A percentile compares a stretch with the other conserved stretches of the same genome.
Evolutionary conservation across 1,284 basidiomycete species (phyloP).

Genomic region (Microbotryum violaceum): DNA sequence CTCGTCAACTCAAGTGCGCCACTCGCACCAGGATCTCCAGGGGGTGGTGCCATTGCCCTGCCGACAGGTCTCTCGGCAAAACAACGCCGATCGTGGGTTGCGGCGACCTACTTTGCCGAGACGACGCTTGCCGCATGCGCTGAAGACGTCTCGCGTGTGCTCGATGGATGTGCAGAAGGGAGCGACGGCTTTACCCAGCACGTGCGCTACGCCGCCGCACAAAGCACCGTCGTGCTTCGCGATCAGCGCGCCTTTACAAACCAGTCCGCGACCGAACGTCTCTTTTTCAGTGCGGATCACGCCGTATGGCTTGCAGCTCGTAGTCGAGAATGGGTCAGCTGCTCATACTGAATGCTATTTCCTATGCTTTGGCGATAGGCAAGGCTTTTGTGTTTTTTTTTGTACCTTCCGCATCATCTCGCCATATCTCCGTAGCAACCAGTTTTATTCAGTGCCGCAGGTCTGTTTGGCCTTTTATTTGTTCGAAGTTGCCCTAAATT

Average conservation of each 20-base stretch:
- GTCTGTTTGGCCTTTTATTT: too few species aligned
- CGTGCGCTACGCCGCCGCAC: conserved; percentile 84
- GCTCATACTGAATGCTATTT: not conserved
- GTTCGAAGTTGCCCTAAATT: too few species aligned
- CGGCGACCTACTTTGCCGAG: conserved; percentile 7
- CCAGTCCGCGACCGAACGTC: conserved; percentile 71
- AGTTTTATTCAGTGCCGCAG: too few species aligned
- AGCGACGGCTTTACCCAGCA: conserved; percentile 72
- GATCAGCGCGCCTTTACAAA: conserved; percentile 89
- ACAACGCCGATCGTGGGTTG: too few species aligned
- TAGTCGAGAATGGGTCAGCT: conserved; percentile 66
- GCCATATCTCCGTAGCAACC: too few species aligned
- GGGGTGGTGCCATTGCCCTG: not conserved
- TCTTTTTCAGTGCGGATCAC: conserved; percentile 82
- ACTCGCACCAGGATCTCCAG: too few species aligned
- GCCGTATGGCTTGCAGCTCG: conserved; percentile 71
- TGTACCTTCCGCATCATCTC: too few species aligned
- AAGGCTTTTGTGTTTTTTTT: too few species aligned
- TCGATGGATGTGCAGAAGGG: conserved; percentile 70
- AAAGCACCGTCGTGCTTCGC: conserved; percentile 83
- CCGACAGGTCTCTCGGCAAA: conserved; percentile 6
- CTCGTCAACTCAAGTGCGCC: conserved; percentile 4
- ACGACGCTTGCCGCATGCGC: conserved; percentile 51
- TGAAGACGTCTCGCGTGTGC: conserved; percentile 71
- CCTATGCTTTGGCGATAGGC: too few species aligned